A percentile compares a stretch with the other conserved stretches of the same genome.
These are phyloP conservation scores for Tephrocybe sp. DNA, from an alignment of 768 basidiomycete species.

Conservation along the genomic window DNA sequence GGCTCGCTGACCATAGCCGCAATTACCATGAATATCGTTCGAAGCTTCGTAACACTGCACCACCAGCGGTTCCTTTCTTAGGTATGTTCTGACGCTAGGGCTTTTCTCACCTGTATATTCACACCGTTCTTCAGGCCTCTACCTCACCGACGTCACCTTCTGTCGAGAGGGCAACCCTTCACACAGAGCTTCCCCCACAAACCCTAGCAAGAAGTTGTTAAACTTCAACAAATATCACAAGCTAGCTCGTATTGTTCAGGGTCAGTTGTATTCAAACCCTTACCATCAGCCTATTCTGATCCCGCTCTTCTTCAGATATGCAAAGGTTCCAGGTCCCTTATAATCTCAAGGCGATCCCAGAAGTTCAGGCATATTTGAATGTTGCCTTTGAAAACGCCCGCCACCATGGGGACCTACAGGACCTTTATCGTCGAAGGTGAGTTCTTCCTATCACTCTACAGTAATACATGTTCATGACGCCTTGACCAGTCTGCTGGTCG, in stretches of 20 bases:
- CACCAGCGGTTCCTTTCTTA: conserved; percentile 94
- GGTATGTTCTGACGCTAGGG: conserved; percentile 45
- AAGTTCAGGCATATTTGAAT: conserved; percentile 80
- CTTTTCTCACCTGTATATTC: too few relatives aligned
- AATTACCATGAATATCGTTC: conserved; percentile 92
- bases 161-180: conserved; percentile 94
- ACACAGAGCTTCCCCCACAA: conserved; percentile 74
- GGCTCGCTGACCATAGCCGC: conserved; percentile 86
- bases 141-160: conserved; percentile 92
- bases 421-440: conserved; percentile 83
- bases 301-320: conserved; percentile 60
- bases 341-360: conserved; percentile 84
- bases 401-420: conserved; percentile 80
- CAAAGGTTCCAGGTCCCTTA: conserved; percentile 89
- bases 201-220: conserved; percentile 75
- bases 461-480: conserved; percentile 10
- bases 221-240: conserved; percentile 98
- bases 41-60: conserved; percentile 81
- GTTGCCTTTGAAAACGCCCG: conserved; percentile 74
- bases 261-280: conserved; percentile 32
- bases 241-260: conserved; percentile 81
- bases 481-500: conserved; percentile 66
- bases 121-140: conserved; percentile 54
- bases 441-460: conserved; percentile 46
- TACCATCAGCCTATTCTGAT: not conserved